phyloP scores from a whole-genome alignment of 1,284 basidiomycete species.

The Mycocalia duriaeana region DNA sequence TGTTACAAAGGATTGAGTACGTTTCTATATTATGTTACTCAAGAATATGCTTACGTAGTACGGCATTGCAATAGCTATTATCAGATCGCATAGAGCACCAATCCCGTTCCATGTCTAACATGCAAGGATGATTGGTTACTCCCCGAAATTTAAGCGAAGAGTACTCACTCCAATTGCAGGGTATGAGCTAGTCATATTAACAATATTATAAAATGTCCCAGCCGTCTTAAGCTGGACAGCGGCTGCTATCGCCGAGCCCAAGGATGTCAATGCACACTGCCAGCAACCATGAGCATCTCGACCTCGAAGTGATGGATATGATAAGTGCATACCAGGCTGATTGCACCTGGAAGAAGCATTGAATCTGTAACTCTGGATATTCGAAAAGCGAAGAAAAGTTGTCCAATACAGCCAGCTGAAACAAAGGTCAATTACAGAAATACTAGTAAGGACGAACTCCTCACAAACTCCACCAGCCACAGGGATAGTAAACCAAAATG shows the following conservation, averaged over 20 bases:
- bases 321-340: slow-evolving; percentile 15
- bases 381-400: slow-evolving; percentile 24
- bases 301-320: background rate
- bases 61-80: slow-evolving; percentile 23
- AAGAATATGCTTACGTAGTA: slow-evolving; percentile 19
- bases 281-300: background rate
- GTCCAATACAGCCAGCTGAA: slow-evolving; percentile 22
- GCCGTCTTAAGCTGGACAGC: slow-evolving; percentile 17
- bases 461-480: slow-evolving; percentile 17
- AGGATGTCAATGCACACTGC: slow-evolving; percentile 16
- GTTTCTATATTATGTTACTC: background rate
- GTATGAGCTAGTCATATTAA: slow-evolving; percentile 10
- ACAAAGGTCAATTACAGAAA: background rate
- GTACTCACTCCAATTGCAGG: slow-evolving; percentile 19
- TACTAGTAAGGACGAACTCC: no score
- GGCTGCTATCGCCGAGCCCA: slow-evolving; percentile 15
- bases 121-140: background rate
- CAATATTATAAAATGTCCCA: slow-evolving; percentile 10
- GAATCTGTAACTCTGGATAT: slow-evolving; percentile 19
- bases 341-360: slow-evolving; percentile 14
- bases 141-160: background rate
- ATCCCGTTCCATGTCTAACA: slow-evolving; percentile 25
- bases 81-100: slow-evolving; percentile 25
- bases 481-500: slow-evolving; percentile 21
- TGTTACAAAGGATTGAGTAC: slow-evolving; percentile 3